phyloP scores from a whole-genome alignment of 176 grass and related monocot species.

The Musa itinerans region DNA sequence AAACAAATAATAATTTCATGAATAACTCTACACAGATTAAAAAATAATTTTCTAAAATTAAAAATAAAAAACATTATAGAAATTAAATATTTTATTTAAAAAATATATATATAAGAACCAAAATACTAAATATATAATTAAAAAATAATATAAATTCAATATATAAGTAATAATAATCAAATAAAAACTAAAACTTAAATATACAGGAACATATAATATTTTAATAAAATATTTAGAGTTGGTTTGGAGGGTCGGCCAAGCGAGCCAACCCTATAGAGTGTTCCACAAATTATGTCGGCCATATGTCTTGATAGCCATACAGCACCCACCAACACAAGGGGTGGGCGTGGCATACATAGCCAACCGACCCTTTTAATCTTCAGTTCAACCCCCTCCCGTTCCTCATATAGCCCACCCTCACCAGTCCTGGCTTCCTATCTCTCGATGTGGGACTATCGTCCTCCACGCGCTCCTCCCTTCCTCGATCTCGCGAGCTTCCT shows the following conservation, averaged over 20 bases:
- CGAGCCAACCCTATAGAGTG: conserved; percentile 52
- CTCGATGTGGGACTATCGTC: neutral
- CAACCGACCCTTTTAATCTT: conserved; percentile 58
- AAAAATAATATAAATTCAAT: too few species aligned
- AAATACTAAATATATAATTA: too few species aligned
- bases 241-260: conserved; percentile 57
- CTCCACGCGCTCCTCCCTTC: neutral
- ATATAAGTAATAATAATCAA: too few species aligned
- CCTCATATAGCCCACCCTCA: neutral
- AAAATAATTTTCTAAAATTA: too few species aligned
- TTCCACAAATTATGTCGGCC: conserved; percentile 84
- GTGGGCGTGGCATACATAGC: conserved; percentile 87
- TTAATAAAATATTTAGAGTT: conserved; percentile 10
- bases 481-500: neutral
- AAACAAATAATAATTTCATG: too few species aligned
- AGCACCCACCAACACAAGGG: conserved; percentile 51
- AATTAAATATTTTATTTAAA: too few species aligned
- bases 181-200: too few species aligned
- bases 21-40: too few species aligned
- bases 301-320: conserved; percentile 99
- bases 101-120: too few species aligned
- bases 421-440: neutral
- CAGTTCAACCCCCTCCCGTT: accelerated
- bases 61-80: too few species aligned
- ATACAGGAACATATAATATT: neutral